These are phyloP conservation scores for Acacia pycnantha DNA, from an alignment of 331 rosid genomes.

Conservation along the genomic window DNA sequence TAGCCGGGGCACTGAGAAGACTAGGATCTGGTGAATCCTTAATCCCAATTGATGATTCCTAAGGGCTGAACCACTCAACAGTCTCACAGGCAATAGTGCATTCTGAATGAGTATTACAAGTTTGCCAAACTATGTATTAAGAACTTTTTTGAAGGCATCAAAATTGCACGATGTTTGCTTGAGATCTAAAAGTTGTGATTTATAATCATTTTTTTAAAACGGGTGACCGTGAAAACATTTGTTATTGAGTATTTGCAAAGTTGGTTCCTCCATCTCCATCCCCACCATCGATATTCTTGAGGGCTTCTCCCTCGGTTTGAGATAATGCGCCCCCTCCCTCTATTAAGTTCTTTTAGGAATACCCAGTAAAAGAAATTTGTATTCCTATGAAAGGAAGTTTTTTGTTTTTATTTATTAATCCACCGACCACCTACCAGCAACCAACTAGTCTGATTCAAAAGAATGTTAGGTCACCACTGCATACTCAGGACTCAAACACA, in stretches of 20 bases:
- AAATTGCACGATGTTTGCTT: neutral
- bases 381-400: neutral
- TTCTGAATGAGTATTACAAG: neutral
- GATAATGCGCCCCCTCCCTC: no score
- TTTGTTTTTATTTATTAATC: no score
- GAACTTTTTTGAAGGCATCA: neutral
- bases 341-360: neutral
- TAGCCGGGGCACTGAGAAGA: no score
- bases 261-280: neutral
- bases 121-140: constrained; percentile 2
- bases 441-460: no score
- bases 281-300: neutral
- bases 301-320: neutral
- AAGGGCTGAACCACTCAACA: no score
- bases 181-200: neutral
- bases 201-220: no score
- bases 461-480: no score
- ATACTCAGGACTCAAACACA: no score
- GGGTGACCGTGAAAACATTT: no score
- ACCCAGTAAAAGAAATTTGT: neutral
- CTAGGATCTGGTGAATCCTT: no score
- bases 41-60: no score
- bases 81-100: neutral
- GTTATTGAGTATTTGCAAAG: neutral
- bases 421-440: no score